Conservation (phyloP, 306 rosid species). For the Dalbergia cochinchinensis region DNA sequence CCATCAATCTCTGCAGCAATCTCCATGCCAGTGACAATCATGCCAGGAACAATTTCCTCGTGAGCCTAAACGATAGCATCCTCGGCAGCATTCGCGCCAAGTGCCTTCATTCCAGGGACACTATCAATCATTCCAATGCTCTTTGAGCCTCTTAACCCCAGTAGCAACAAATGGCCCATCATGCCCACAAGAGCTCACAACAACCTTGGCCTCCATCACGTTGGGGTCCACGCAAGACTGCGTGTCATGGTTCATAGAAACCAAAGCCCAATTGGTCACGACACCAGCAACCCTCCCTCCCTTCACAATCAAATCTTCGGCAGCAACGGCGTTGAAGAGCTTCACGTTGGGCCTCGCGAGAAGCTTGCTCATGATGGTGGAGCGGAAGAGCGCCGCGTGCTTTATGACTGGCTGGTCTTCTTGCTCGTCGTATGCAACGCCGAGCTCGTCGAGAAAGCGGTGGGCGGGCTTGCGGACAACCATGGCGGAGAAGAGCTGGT, state of each 20-base stretch:
- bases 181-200: slow-evolving; percentile 94
- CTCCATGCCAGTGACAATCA: slow-evolving; percentile 98
- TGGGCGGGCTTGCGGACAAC: slow-evolving; percentile 95
- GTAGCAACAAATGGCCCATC: slow-evolving; percentile 96
- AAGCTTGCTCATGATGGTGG: slow-evolving; percentile 93
- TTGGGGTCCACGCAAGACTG: slow-evolving; percentile 98
- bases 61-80: slow-evolving; percentile 87
- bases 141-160: slow-evolving; percentile 86
- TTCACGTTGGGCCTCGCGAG: slow-evolving; percentile 86
- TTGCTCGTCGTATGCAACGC: slow-evolving; percentile 75
- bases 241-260: slow-evolving; percentile 93
- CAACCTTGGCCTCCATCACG: slow-evolving; percentile 96
- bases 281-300: slow-evolving; percentile 81
- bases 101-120: slow-evolving; percentile 94
- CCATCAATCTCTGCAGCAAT: slow-evolving; percentile 98
- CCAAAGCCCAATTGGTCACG: slow-evolving; percentile 93
- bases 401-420: slow-evolving; percentile 89
- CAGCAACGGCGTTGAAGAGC: slow-evolving; percentile 91
- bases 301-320: slow-evolving; percentile 85
- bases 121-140: slow-evolving; percentile 83
- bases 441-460: slow-evolving; percentile 78
- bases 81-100: slow-evolving; percentile 91
- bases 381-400: slow-evolving; percentile 94
- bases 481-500: slow-evolving; percentile 98
- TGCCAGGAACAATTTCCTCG: slow-evolving; percentile 91